Evolutionary conservation across 148 eudicot species (phyloP).

Genomic region (Camellia japonica): DNA sequence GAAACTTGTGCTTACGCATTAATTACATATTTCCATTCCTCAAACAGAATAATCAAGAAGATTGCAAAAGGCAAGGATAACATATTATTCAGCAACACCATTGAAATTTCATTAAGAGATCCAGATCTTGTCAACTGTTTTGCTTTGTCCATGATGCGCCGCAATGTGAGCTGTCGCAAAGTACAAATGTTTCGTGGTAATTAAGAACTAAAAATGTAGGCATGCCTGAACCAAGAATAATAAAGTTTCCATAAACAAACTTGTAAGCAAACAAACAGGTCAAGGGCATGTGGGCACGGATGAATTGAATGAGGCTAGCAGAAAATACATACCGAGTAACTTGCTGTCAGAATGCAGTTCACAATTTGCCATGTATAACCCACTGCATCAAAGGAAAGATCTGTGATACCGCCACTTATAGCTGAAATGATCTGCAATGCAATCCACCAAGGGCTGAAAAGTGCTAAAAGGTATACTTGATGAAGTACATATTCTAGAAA

Average conservation of each 20-base stretch:
- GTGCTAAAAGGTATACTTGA: neutral
- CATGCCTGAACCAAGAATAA: neutral
- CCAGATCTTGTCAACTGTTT: constrained; percentile 68
- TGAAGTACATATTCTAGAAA: neutral
- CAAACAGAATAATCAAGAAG: constrained; percentile 55
- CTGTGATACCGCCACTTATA: constrained; percentile 71
- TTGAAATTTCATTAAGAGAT: constrained; percentile 79
- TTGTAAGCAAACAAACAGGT: neutral
- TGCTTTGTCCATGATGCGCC: constrained; percentile 83
- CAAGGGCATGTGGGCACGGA: neutral
- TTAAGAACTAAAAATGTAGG: neutral
- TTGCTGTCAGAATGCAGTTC: constrained; percentile 76
- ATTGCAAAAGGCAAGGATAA: constrained; percentile 72
- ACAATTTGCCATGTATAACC: constrained; percentile 78
- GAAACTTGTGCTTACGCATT: constrained; percentile 44
- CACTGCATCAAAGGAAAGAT: constrained; percentile 57
- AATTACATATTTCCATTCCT: constrained; percentile 66
- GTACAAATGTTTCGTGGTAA: neutral
- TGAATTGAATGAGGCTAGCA: neutral
- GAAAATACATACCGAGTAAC: constrained; percentile 56
- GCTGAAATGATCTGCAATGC: constrained; percentile 73
- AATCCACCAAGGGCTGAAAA: constrained; percentile 9
- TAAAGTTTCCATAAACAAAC: neutral
- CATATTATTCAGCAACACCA: constrained; percentile 82
- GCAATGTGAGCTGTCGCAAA: constrained; percentile 61